Percentiles rank a stretch among this genome's conserved stretches.
phyloP scores from a whole-genome alignment of 2,329 filamentous ascomycete species.

The Penicillium sumatraense region DNA sequence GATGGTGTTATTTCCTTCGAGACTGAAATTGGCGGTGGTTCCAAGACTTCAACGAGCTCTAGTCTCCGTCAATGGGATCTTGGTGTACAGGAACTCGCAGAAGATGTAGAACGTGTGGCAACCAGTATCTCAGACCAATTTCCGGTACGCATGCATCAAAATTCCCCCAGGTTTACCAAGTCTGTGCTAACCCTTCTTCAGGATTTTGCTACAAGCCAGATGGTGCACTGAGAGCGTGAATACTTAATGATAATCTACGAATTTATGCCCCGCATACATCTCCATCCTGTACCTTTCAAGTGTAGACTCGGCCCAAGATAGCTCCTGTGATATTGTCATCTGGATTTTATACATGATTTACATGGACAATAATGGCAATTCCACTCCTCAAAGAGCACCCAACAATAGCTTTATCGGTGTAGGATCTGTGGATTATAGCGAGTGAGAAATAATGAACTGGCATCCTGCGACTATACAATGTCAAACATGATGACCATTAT shows the following conservation, averaged over 20 bases:
- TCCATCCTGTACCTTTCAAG: not conserved
- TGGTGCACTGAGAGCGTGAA: slow-evolving; percentile 34
- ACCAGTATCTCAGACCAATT: slow-evolving; percentile 80
- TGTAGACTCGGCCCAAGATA: not conserved
- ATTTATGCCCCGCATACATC: slow-evolving; percentile 19
- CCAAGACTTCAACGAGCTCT: slow-evolving; percentile 61
- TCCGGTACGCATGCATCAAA: slow-evolving; percentile 59
- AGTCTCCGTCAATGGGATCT: slow-evolving; percentile 84
- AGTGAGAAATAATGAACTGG: too few relatives aligned
- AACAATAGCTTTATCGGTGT: too few relatives aligned
- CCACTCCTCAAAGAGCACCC: too few relatives aligned
- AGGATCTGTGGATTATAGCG: too few relatives aligned
- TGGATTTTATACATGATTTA: too few relatives aligned
- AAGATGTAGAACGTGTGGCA: slow-evolving; percentile 87
- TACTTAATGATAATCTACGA: slow-evolving; percentile 24
- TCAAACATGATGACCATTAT: not conserved
- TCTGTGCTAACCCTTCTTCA: slow-evolving; percentile 19
- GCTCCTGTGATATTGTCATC: too few relatives aligned
- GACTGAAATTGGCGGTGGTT: slow-evolving; percentile 67
- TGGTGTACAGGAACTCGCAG: slow-evolving; percentile 82
- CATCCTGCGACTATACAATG: not conserved
- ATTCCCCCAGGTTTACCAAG: not conserved
- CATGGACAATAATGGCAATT: too few relatives aligned
- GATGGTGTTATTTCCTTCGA: slow-evolving; percentile 88
- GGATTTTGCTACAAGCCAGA: slow-evolving; percentile 42